phyloP scores from a whole-genome alignment of 2,329 filamentous ascomycete species.

The Sclerotinia sclerotiorum region DNA sequence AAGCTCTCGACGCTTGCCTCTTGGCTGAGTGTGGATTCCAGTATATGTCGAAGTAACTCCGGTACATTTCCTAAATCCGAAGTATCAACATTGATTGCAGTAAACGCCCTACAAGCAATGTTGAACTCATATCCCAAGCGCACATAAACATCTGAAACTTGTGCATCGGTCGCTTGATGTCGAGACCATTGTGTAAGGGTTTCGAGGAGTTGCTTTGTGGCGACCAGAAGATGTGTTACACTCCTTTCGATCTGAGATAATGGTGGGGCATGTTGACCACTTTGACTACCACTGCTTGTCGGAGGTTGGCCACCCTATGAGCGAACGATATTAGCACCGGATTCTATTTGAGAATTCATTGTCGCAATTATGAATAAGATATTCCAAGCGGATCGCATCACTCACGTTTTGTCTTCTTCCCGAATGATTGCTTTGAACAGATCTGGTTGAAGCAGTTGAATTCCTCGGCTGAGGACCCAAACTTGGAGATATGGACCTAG shows the following conservation, averaged over 20 bases:
- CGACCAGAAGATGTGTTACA: slow-evolving; percentile 94
- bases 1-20: slow-evolving; percentile 92
- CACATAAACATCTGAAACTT: slow-evolving; percentile 98
- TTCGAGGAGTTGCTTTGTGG: slow-evolving; percentile 95
- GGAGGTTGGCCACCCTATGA: slow-evolving; percentile 29
- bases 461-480: slow-evolving; percentile 57
- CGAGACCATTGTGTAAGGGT: slow-evolving; percentile 98
- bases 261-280: slow-evolving; percentile 35
- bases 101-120: slow-evolving; percentile 95
- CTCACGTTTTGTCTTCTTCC: slow-evolving; percentile 60
- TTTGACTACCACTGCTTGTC: slow-evolving; percentile 28
- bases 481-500: slow-evolving; percentile 59
- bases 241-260: slow-evolving; percentile 98
- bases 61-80: slow-evolving; percentile 93
- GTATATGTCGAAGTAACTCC: slow-evolving; percentile 81
- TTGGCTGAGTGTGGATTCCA: slow-evolving; percentile 94
- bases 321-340: slow-evolving; percentile 20
- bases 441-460: slow-evolving; percentile 65
- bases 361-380: background rate
- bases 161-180: slow-evolving; percentile 83
- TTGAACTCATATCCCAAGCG: slow-evolving; percentile 98
- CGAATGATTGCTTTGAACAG: slow-evolving; percentile 50
- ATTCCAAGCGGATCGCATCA: slow-evolving; percentile 32
- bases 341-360: background rate
- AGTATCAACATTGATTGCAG: slow-evolving; percentile 94